These are phyloP conservation scores for Aureobasidium sp. DNA, from an alignment of 2,329 filamentous ascomycete species.

Conservation along the genomic window DNA sequence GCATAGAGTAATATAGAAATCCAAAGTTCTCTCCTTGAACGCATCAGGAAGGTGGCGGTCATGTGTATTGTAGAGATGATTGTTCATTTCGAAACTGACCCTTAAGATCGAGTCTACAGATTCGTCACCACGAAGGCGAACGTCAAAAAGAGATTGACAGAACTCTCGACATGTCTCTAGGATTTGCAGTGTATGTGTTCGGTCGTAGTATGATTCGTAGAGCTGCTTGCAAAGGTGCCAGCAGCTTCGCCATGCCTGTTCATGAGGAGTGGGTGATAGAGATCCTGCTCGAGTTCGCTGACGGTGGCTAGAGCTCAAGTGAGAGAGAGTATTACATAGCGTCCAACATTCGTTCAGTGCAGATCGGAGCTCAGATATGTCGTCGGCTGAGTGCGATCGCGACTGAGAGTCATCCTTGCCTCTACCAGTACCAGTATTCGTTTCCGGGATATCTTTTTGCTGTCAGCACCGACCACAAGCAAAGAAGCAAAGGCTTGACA, in stretches of 20 bases:
- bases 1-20: constrained; percentile 90
- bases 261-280: constrained; percentile 66
- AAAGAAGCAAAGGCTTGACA: constrained; percentile 16
- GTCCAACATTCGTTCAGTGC: constrained; percentile 89
- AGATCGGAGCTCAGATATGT: constrained; percentile 60
- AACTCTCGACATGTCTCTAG: constrained; percentile 86
- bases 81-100: constrained; percentile 92
- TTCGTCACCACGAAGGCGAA: constrained; percentile 69
- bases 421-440: not conserved
- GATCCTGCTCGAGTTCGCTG: constrained; percentile 69
- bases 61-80: constrained; percentile 89
- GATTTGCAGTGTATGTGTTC: constrained; percentile 34
- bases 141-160: constrained; percentile 83
- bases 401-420: not conserved
- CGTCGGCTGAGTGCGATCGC: constrained; percentile 20
- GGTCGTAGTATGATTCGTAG: constrained; percentile 64
- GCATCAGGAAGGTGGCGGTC: constrained; percentile 74
- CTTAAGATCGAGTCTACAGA: constrained; percentile 75
- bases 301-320: constrained; percentile 73
- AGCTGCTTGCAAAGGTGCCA: constrained; percentile 88
- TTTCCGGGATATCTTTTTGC: constrained; percentile 25
- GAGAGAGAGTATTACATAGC: constrained; percentile 82
- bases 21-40: constrained; percentile 80
- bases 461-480: not conserved
- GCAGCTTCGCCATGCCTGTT: constrained; percentile 86